Base-by-base conservation (phyloP, 2,329 filamentous ascomycete genomes). In the Lasiodiplodia hormozganensis region DNA sequence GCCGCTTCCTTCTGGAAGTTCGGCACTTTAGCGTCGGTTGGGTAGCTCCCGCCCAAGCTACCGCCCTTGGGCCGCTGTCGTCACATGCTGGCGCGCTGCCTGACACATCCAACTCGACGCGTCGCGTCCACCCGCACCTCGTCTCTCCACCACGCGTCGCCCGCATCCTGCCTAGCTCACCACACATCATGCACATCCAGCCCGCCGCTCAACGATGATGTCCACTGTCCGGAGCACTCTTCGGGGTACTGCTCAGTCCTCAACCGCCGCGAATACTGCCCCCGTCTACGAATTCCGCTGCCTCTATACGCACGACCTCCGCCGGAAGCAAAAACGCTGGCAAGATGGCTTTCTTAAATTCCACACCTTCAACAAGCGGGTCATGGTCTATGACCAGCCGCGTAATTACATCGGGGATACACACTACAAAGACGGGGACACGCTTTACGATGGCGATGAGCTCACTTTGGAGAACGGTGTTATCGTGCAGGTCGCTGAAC, bases 281-380 rank as follows among this genome's bases (percentile, higher is more conserved):
- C 85, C 87, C 0, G 93, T 97, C 49, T 84, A 92, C 75, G 93
- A 96, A 75, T 96, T 91, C 78, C 86, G 88, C 70, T 97, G 94
- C 78, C 88, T 97, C 4, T 97, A 92, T 80, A 96, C 94, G 2
- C 89, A 92, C 76, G 94, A 97, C 76, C 79, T 97, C 52, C 89
- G 89, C 64, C 89, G 92, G 68, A 97, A 97, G 81, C 90, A 93
- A 73, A 97, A 97, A 78, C 86, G 92, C 70, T 97, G 94, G 94
- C 93, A 97, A 75, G 94, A 97, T 89, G 94, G 95, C 43, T 89
- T 89, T 64, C 87, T 97, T 70, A 92, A 91, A 71, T 97, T 91
- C 72, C 94, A 97, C 76, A 91, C 92, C 0, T 97, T 97, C 86
- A 97, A 97, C 82, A 92, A 90, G 76, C 89, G 93, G 4, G 84